phyloP scores from a whole-genome alignment of 305 asterid genomes.

The Fraxinus angustifolia region DNA sequence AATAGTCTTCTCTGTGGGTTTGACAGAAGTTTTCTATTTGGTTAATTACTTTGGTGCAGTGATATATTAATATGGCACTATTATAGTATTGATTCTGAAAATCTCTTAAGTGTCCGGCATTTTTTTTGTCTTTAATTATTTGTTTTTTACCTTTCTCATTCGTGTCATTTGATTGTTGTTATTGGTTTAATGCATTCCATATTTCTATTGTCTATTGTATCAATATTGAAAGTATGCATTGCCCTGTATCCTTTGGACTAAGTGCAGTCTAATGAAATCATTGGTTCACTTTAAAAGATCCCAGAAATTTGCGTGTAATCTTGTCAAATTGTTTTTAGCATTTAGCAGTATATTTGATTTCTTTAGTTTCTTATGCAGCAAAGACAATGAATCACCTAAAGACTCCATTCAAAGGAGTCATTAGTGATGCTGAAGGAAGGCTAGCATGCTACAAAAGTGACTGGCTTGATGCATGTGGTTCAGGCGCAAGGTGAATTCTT shows the following conservation, averaged over 20 bases:
- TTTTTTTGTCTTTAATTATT: neutral
- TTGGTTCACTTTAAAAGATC: neutral
- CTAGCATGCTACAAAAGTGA: conserved; percentile 67
- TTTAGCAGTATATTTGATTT: conserved; percentile 14
- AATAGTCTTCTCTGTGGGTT: neutral
- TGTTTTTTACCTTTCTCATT: neutral
- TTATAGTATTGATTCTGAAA: neutral
- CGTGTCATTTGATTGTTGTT: neutral
- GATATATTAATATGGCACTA: neutral
- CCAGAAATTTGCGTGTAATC: neutral
- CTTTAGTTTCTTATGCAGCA: conserved; percentile 32
- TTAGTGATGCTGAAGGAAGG: conserved; percentile 62
- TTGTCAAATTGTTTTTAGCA: neutral
- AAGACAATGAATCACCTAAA: conserved; percentile 47
- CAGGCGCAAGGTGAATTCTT: conserved; percentile 56
- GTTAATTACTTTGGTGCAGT: neutral
- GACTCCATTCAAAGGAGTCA: conserved; percentile 67
- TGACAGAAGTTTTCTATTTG: neutral
- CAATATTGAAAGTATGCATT: neutral
- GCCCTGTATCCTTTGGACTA: neutral
- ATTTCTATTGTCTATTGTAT: neutral
- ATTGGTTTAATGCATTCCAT: neutral
- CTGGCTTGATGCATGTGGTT: conserved; percentile 63
- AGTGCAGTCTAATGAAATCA: neutral
- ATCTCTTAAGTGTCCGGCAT: neutral